Evolutionary conservation across 2,329 filamentous ascomycete species (phyloP).

Genomic region (Aspergillus sp.): DNA sequence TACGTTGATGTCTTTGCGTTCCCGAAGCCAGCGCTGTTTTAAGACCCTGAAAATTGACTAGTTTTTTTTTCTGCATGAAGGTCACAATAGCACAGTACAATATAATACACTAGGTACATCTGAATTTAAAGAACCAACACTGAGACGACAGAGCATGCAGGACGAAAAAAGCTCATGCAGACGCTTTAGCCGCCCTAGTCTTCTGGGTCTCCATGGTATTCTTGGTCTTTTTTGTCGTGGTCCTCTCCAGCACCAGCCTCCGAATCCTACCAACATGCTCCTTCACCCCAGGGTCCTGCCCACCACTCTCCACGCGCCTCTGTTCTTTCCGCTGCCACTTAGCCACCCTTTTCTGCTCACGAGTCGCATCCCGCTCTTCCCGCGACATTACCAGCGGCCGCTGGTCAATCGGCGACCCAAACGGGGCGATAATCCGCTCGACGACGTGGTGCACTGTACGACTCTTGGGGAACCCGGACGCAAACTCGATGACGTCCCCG

Average conservation of each 20-base stretch:
- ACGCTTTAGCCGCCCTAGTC: no score
- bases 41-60: conserved; percentile 66
- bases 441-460: conserved; percentile 34
- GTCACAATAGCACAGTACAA: not conserved
- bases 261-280: conserved; percentile 22
- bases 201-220: no score
- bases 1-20: conserved; percentile 61
- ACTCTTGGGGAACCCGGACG: conserved; percentile 32
- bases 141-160: no score
- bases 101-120: conserved; percentile 1
- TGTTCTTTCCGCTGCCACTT: conserved; percentile 26
- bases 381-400: conserved; percentile 29
- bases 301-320: conserved; percentile 13
- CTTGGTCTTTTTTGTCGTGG: no score
- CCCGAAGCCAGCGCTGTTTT: conserved; percentile 52
- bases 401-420: conserved; percentile 27
- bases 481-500: conserved; percentile 39
- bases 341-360: conserved; percentile 21
- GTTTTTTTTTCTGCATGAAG: conserved; percentile 53
- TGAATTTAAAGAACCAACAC: not conserved
- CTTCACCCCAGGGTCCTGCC: conserved; percentile 9
- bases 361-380: conserved; percentile 27
- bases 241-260: conserved; percentile 22
- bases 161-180: no score
- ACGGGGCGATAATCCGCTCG: conserved; percentile 36